These are phyloP conservation scores for Acacia crassicarpa DNA, from an alignment of 306 rosid species.

Conservation along the genomic window DNA sequence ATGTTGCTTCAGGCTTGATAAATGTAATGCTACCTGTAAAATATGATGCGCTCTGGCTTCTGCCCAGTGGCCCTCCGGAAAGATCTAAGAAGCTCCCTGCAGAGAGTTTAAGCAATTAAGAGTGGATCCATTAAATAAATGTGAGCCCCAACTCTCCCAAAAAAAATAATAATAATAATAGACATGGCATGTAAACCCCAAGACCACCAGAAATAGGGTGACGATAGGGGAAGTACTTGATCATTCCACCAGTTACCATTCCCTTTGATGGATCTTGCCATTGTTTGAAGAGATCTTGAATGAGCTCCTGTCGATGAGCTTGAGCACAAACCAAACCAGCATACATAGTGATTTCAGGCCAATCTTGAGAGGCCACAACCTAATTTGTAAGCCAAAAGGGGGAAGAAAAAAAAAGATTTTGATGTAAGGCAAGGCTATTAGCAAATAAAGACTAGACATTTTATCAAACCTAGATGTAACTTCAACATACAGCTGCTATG, in stretches of 20 bases:
- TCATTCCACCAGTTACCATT: slow-evolving; percentile 85
- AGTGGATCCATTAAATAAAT: neutral
- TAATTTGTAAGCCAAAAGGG: slow-evolving; percentile 13
- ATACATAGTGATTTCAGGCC: slow-evolving; percentile 96
- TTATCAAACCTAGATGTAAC: neutral
- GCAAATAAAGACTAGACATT: neutral
- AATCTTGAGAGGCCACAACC: slow-evolving; percentile 99
- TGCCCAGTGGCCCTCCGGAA: slow-evolving; percentile 92
- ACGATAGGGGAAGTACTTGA: slow-evolving; percentile 48
- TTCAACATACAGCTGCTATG: slow-evolving; percentile 78
- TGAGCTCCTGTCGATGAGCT: slow-evolving; percentile 94
- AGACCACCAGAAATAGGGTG: neutral
- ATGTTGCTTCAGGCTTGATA: neutral
- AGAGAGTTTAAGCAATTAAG: neutral
- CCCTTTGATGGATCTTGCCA: slow-evolving; percentile 97
- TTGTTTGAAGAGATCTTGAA: slow-evolving; percentile 82
- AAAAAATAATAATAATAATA: neutral
- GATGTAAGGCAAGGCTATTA: neutral
- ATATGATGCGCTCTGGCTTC: slow-evolving; percentile 88
- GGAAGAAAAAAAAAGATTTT: neutral
- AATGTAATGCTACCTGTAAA: slow-evolving; percentile 61
- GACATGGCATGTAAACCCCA: neutral
- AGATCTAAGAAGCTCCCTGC: slow-evolving; percentile 69
- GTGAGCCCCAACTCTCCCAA: neutral
- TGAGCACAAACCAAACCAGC: slow-evolving; percentile 95